Percentiles rank a stretch among this genome's conserved stretches.
Conservation (phyloP, 345 rosid species). For the Trapa bicornis region DNA sequence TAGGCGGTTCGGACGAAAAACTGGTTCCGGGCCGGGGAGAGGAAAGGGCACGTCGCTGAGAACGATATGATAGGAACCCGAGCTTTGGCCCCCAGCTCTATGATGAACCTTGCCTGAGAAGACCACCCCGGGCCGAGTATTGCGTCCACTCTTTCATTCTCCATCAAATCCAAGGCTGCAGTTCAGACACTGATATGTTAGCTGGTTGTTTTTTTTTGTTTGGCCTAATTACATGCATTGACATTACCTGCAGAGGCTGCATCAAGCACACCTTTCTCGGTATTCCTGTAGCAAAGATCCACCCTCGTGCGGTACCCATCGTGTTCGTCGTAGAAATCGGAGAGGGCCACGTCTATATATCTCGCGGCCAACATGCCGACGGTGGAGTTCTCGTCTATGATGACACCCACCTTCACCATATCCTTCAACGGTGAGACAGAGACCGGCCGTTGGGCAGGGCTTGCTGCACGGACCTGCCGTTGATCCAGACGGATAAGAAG, state of each 20-base stretch:
- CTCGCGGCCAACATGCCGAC: slow-evolving; percentile 4
- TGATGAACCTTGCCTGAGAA: slow-evolving; percentile 18
- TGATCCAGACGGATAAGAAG: too few species aligned
- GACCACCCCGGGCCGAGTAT: slow-evolving; percentile 27
- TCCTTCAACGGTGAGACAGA: neutral
- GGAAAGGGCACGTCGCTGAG: slow-evolving; percentile 21
- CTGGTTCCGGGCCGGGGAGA: slow-evolving; percentile 4
- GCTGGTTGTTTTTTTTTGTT: too few species aligned
- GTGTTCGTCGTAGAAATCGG: slow-evolving; percentile 14
- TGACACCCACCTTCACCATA: slow-evolving; percentile 11
- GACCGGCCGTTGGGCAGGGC: too few species aligned
- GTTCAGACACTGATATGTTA: too few species aligned
- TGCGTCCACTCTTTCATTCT: slow-evolving; percentile 24
- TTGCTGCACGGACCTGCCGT: too few species aligned
- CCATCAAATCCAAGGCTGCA: slow-evolving; percentile 24
- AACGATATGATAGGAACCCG: slow-evolving; percentile 27
- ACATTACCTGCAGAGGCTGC: slow-evolving; percentile 16
- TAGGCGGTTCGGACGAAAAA: slow-evolving; percentile 21
- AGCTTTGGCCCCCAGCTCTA: slow-evolving; percentile 19
- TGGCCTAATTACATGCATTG: too few species aligned
- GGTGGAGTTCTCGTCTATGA: slow-evolving; percentile 5
- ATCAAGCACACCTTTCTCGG: slow-evolving; percentile 5
- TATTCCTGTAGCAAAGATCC: neutral
- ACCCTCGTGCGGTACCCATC: slow-evolving; percentile 8
- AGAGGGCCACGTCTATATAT: slow-evolving; percentile 11